Evolutionary conservation across 2,329 filamentous ascomycete species (phyloP).

Genomic region (Alternaria alternata): DNA sequence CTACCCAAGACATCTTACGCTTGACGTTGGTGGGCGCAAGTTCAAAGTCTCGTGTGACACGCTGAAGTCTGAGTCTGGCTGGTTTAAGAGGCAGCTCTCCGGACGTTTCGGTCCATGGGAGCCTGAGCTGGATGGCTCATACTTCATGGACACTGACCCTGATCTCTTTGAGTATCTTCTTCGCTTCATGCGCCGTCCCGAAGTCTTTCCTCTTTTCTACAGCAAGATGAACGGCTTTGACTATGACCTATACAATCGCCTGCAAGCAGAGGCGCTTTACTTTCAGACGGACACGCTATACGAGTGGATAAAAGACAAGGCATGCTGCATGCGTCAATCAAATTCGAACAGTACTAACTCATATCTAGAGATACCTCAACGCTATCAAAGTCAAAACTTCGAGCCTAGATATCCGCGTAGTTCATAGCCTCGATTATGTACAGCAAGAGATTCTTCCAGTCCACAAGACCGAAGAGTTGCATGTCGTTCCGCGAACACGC

Average conservation of each 20-base stretch:
- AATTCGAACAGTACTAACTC: background rate
- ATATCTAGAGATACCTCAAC: slow-evolving; percentile 25
- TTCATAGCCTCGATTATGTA: too few species aligned
- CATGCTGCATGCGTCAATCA: background rate
- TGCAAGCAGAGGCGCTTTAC: slow-evolving; percentile 47
- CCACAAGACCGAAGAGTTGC: slow-evolving; percentile 3
- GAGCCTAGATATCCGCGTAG: too few species aligned
- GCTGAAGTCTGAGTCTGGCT: slow-evolving; percentile 17
- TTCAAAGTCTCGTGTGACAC: slow-evolving; percentile 18
- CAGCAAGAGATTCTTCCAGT: background rate
- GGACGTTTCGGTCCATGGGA: slow-evolving; percentile 9
- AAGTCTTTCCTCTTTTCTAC: slow-evolving; percentile 46
- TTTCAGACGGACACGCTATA: slow-evolving; percentile 44
- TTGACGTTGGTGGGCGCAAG: slow-evolving; percentile 25
- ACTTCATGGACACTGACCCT: slow-evolving; percentile 53
- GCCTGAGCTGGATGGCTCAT: slow-evolving; percentile 35
- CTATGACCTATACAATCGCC: slow-evolving; percentile 42
- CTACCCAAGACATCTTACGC: slow-evolving; percentile 18
- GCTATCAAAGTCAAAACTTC: slow-evolving; percentile 25
- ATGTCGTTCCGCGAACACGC: background rate
- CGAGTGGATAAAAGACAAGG: slow-evolving; percentile 39
- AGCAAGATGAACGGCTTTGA: slow-evolving; percentile 41
- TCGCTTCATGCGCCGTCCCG: slow-evolving; percentile 29
- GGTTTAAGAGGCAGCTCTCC: slow-evolving; percentile 16
- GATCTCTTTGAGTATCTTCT: slow-evolving; percentile 43